Base-by-base conservation (phyloP, 2,329 filamentous ascomycete species). In the Hyphodiscus sp. region DNA sequence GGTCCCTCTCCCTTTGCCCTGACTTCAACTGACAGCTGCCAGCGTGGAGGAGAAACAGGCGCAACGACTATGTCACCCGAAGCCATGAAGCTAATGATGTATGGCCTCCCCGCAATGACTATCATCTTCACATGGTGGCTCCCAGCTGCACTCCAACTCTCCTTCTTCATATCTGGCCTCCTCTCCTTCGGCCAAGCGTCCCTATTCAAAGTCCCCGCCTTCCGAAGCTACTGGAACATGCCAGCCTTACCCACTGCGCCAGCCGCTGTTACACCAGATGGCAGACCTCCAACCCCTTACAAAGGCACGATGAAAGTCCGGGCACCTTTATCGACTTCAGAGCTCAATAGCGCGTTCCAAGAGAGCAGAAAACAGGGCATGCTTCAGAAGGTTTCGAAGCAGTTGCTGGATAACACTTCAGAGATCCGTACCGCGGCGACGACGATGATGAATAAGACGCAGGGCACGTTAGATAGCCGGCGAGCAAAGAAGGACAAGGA, bases 71-170 rank as follows among this genome's bases (percentile, higher is more conserved):
- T 67, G 23, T 50, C 63, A 2, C 65, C 67, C n/a, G 56, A 56
- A 20, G 66, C 73, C 56, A 65, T 68, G 54, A 73, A 69, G 38
- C 50, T 71, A 7, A 63, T 81, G 57, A 62, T 73, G 33, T 74
- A 71, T 51, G 69, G 71, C 42, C 61, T 88, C 29, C 83, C 85
- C 1, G 57, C 68, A 7, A 33, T 85, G 1, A 74, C 80, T 8
- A 69, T 80, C 29, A 1, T 71, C 4, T 72, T 87, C 64, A 83
- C 82, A 50, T 62, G 71, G 13, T 70, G 69, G 58, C 63, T 76
- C 45, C 69, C 69, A 20, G 67, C 79, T 20, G 75, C 73, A 19
- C 67, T 87, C 2, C 83, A 86, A 64, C 64, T 87, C 29, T 86
- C 81, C 71, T 87, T 89, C 70, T 68, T 78, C 50, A 59, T 70